Evolutionary conservation across 352 stramenopile species (phyloP).

Genomic region (Phytophthora rubi): DNA sequence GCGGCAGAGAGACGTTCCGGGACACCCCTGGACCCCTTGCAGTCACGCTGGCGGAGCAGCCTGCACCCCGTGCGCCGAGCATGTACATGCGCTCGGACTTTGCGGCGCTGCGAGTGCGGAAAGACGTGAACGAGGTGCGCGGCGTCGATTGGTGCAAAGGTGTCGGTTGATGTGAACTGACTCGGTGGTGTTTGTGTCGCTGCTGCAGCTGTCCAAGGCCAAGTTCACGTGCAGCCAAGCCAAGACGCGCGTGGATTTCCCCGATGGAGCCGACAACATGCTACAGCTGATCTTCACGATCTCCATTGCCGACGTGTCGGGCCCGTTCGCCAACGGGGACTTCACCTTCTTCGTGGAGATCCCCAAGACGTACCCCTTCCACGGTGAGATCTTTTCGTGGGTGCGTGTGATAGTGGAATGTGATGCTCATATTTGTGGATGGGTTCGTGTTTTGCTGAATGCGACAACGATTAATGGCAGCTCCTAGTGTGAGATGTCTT

Average conservation of each 20-base stretch:
- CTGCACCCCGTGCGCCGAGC: slow-evolving; percentile 16
- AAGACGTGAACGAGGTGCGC: slow-evolving; percentile 85
- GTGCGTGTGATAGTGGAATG: neutral
- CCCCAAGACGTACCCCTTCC: slow-evolving; percentile 88
- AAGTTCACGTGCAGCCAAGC: slow-evolving; percentile 83
- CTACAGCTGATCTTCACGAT: slow-evolving; percentile 83
- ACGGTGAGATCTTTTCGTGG: slow-evolving; percentile 48
- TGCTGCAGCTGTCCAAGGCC: slow-evolving; percentile 71
- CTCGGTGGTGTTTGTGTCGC: neutral
- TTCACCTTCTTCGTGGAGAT: slow-evolving; percentile 90
- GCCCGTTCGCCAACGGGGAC: slow-evolving; percentile 84
- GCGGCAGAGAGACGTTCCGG: neutral
- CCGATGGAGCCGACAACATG: slow-evolving; percentile 84
- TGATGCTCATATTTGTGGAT: neutral
- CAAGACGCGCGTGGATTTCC: slow-evolving; percentile 85
- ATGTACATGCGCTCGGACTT: slow-evolving; percentile 85
- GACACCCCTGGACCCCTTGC: neutral
- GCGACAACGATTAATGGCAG: slow-evolving; percentile 28
- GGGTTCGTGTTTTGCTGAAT: neutral
- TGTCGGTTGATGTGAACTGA: slow-evolving; percentile 13
- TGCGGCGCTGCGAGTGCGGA: slow-evolving; percentile 77
- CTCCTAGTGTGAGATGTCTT: slow-evolving; percentile 71
- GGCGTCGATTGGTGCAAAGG: no score
- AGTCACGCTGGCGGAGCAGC: slow-evolving; percentile 11
- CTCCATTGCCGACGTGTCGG: slow-evolving; percentile 70